Base-by-base conservation (phyloP, 192 early-diverging fungal genomes). In the Coemansia sp. region DNA sequence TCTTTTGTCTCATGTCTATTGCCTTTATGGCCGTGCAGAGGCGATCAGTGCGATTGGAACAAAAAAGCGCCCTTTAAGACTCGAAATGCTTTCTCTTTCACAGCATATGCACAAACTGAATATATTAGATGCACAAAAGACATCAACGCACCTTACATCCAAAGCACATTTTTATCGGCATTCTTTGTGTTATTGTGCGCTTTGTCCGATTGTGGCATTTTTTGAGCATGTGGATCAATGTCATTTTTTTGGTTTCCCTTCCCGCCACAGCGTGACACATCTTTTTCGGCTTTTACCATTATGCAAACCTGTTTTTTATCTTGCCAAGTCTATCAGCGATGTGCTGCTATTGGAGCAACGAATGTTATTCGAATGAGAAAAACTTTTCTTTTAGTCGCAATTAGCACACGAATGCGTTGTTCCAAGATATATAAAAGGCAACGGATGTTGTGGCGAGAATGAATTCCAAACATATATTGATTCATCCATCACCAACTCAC, bases 181-280 rank as follows among this genome's bases (percentile, higher is more conserved):
- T 51, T 51, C 48, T 51, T 51, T 51, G 5, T 51, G 25, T 6
- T 51, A 51, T 51, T 51, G 21, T 51, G 48, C 48, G 48, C 48
- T 51, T 51, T 51, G 48, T 51, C 25, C 10, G 34, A 35, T 35
- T 35, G 10, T 10, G 5, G 34, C 34, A n/a, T 35, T 35, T 43
- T 16, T 13, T 13, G 40, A 43, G 15, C 15, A 10, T 1, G 18
- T 18, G 4, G 40, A 43, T 43, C 40, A 43, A 3, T 16, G 40
- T 2, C 40, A 18, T 18, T 43, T 43, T 15, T 15, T 43, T 43
- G 40, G 15, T 3, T 18, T 3, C 34, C 4, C 13, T 43, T 16
- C 40, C 40, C 40, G 40, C 40, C 40, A 43, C 40, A 43, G 40
- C 12, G 18, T 43, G 40, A 43, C 12, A 43, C 40, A 43, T 43